Base-by-base conservation (phyloP, 2,329 filamentous ascomycete genomes). In the Helotiales sp. region DNA sequence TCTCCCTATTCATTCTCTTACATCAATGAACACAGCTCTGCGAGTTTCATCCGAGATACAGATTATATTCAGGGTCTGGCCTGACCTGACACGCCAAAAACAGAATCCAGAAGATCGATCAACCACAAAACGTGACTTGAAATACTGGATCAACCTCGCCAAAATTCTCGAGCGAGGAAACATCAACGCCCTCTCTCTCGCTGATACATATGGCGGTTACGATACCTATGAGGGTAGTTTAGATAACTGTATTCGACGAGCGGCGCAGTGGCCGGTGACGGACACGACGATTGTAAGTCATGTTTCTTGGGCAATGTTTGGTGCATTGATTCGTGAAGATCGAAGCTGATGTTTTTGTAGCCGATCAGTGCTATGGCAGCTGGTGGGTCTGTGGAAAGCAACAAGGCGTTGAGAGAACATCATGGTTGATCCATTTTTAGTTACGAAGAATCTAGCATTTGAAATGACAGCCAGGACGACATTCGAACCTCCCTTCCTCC, bases 201-300 rank as follows among this genome's bases (percentile, higher is more conserved):
- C 89, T 0, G 89, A 91, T 71, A 75, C 70, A 1, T 71, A 71
- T 78, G 87, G 86, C 2, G 87, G 87, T 6, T 91, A 91, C 74
- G 89, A 92, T 78, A 88, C 91, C 1, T 91, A 90, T 77, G 78
- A 82, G 10, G 87, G 85, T 63, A 74, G 70, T 34, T 80, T 91
- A 4, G 83, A 85, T 5, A 85, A 89, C 0, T 87, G 88, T 1
- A 84, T 90, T 57, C 75, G 82, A 1, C 86, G 87, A 0, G 89
- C 88, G 1, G 88, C 89, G 0, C 89, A 91, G 76, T 91, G 87
- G 86, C 89, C 89, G 0, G 86, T 91, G 6, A 90, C 89, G 64
- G 89, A 91, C 74, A 89, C 89, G 0, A 89, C 87, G 0, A 0
- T 76, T 90, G 13, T 83, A 83, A 5, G 82, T 88, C 24, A 50